Base-by-base conservation (phyloP, 2,329 filamentous ascomycete species). In the Tympanopsis confertula region DNA sequence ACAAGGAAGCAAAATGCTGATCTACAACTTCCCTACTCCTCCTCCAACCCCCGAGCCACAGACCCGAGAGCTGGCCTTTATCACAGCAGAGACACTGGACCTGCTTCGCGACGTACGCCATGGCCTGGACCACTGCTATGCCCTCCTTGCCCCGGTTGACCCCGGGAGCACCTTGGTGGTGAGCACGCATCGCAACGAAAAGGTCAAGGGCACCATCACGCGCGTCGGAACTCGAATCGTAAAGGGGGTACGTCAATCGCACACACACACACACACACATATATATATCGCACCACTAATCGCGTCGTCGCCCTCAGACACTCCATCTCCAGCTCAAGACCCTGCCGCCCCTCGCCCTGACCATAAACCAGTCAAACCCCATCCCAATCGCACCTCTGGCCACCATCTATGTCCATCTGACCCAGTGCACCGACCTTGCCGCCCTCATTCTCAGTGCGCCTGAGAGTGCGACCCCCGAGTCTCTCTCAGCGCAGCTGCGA, bases 201-300 rank as follows among this genome's bases (percentile, higher is more conserved):
- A 74, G 47, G 78, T 96, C 44, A 98, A 98, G 58, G 91, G 91
- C 14, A 85, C 86, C 49, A 76, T 96, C 42, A 96, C 89, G 1
- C 77, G 91, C 38, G 77, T 94, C 24, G 91, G 91, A 28, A 86
- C 86, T n/a, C 78, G 82, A 37, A 82, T 98, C 45, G 82, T 94
- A 44, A 94, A 94, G 57, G 89, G 87, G 46, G 85, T 88, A 67
- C 49, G 79, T 69, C 35, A 4, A 20, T 26, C 18, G 26, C 35
- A 22, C 10, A 20, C 32, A 32, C 18, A 30, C 20, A 14, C 5
- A 4, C 35, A 17, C 26, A 20, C 19, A 39, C 19, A 19, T 28
- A 29, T n/a, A 36, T 36, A 14, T 13, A 26, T 41, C 43, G 24
- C 7, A 24, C 20, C 15, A 35, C 20, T 17, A 18, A 12, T 40